Base-by-base conservation (phyloP, 352 stramenopile genomes). In the Bremia lactucae region DNA sequence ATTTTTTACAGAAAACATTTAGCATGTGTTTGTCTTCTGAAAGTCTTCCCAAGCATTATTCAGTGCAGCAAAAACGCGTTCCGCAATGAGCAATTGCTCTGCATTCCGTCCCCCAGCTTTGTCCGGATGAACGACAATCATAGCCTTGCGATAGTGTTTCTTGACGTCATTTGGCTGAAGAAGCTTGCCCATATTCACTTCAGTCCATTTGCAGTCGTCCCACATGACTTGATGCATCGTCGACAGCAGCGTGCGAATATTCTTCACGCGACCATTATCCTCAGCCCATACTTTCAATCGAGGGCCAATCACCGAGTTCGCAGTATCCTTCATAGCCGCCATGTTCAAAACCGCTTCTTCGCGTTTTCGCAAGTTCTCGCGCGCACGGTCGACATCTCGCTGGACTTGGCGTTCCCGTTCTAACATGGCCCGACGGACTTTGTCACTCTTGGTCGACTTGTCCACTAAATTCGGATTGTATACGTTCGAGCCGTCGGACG, bases 191-290 rank as follows among this genome's bases (percentile, higher is more conserved):
- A 96, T 91, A 61, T 87, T 88, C 13, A 94, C 73, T 43, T 91
- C 79, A 11, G 58, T 62, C 86, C 86, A 96, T 40, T 87, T 85
- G 46, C 66, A 83, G 48, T 75, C 80, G 16, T 91, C 71, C 86
- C 86, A 96, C 68, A 96, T 87, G 19, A 96, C 80, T 21, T 71
- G 67, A 51, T 96, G 84, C 84, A 96, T 94, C 33, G 83, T 96
- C 24, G 73, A 91, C 18, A 96, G 62, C 38, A 96, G 59, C 40
- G 81, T 94, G 38, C 86, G 78, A 44, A 96, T 89, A 48, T 95
- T 95, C 60, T 94, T 93, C 25, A 85, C 68, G 15, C 74, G 76
- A n/a, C 79, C 79, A 41, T 89, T 89, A 55, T 91, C 79, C 31
- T 91, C 76, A 1, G 79, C 79, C 79, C 79, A 91, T 6, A 25